Evolutionary conservation across 2,329 filamentous ascomycete species (phyloP), one percentile per base, ranked within the genome.

Genomic region (Cladosporium austrohemisphaericum): DNA sequence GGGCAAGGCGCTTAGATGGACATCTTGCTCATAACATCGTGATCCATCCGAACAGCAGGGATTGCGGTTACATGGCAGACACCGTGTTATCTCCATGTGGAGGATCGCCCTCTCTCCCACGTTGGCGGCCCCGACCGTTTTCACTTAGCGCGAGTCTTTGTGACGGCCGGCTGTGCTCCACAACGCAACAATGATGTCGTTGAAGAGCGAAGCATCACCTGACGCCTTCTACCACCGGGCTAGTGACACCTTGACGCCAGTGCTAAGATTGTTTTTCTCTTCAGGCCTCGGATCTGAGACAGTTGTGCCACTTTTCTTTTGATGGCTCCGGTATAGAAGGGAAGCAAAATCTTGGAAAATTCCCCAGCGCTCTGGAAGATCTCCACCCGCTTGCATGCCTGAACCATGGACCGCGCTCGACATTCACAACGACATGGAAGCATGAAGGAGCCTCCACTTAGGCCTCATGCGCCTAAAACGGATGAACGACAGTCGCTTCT

Each of bases 91-190:
- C 32, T 36, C 32, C 32, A 36, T 9, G 32, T 19, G 32, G 32
- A 36, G 32, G 20, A 3, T 19, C 32, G 16, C 32, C 32, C 10
- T 19, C 32, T 36, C 16, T 36, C 32, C 18, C 32, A 36, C 32
- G 8, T 16, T 26, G 20, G 11, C 23, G 37, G 37, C 4, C 37
- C 20, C 37, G 23, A 40, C 16, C 32, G 32, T 11, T 36, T 19
- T 20, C 37, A 18, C 37, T 14, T 40, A 40, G 37, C 37, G 37
- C 37, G 28, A 36, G 22, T 22, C 22, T 40, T 40, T 23, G 37
- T 40, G 22, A 40, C n/a, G n/a, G n/a, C n/a, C n/a, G n/a, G n/a
- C n/a, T n/a, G 29, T n/a, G 41, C 32, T 44, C 41, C 41, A 44
- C 26, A 40, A 32, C 28, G 41, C 28, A 44, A 32, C 41, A 18